Conservation (phyloP, 2,329 filamentous ascomycete genomes). For the Fusarium euwallaceae region DNA sequence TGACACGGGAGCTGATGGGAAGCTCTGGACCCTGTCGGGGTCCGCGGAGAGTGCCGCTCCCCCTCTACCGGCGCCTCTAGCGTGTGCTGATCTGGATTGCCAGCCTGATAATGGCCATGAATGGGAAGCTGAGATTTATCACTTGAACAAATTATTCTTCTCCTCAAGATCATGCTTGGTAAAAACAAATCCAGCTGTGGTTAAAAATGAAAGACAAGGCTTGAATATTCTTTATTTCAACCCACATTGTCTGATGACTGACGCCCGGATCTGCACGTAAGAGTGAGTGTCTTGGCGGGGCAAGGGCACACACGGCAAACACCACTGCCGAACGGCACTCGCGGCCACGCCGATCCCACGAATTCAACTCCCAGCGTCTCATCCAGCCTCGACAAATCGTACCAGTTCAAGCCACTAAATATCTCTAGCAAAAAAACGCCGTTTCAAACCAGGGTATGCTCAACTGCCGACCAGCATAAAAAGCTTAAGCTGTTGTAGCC, state of each 20-base stretch:
- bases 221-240: neutral
- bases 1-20: neutral
- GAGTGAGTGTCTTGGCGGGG: neutral
- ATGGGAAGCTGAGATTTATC: neutral
- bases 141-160: neutral
- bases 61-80: neutral
- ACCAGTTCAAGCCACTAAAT: neutral
- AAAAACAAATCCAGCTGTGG: neutral
- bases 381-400: neutral
- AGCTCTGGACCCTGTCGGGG: neutral
- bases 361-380: neutral
- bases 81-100: neutral
- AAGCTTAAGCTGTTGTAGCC: neutral
- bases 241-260: neutral
- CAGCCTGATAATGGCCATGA: neutral
- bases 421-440: neutral
- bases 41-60: slow-evolving; percentile 6
- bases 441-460: neutral
- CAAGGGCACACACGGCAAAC: neutral
- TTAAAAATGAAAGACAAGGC: neutral
- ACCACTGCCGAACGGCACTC: slow-evolving; percentile 8
- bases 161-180: neutral
- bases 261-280: neutral
- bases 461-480: neutral
- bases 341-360: neutral